Evolutionary conservation across 257 asterid species (phyloP).

Genomic region (Apocynum venetum): DNA sequence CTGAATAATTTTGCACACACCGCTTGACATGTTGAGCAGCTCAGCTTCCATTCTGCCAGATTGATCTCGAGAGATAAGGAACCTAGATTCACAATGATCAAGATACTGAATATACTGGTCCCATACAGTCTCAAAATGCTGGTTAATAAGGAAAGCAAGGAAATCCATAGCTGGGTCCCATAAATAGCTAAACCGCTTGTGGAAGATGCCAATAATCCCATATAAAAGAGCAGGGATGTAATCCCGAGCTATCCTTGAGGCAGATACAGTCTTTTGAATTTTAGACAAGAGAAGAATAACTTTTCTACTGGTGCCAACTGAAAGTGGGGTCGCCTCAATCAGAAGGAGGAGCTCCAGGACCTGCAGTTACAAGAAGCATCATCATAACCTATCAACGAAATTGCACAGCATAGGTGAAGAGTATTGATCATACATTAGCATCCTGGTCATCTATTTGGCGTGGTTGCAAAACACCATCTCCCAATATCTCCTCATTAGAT

Average conservation of each 20-base stretch:
- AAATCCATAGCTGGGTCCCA: constrained; percentile 81
- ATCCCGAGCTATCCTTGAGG: constrained; percentile 49
- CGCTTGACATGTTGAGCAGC: constrained; percentile 31
- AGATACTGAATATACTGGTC: constrained; percentile 53
- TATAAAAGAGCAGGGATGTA: constrained; percentile 50
- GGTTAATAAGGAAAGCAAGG: constrained; percentile 54
- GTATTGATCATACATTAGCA: constrained; percentile 36
- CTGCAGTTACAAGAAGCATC: constrained; percentile 39
- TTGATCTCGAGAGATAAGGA: constrained; percentile 45
- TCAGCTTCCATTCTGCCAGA: constrained; percentile 28
- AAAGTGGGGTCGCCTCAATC: constrained; percentile 65
- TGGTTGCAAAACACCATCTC: constrained; percentile 31
- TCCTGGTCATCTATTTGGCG: constrained; percentile 30
- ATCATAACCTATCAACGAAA: constrained; percentile 7
- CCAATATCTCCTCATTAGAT: constrained; percentile 32
- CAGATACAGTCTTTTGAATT: constrained; percentile 59
- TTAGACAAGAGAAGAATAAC: constrained; percentile 55
- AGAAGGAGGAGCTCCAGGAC: constrained; percentile 63
- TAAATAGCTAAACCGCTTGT: constrained; percentile 60
- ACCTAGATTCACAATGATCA: constrained; percentile 47
- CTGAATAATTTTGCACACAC: constrained; percentile 32
- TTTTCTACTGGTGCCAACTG: constrained; percentile 64
- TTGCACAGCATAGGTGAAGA: not conserved
- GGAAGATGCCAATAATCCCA: constrained; percentile 79
- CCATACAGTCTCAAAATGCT: constrained; percentile 58